These are phyloP conservation scores for Lactifluus pinguis DNA, from an alignment of 768 basidiomycete genomes.

Conservation along the genomic window DNA sequence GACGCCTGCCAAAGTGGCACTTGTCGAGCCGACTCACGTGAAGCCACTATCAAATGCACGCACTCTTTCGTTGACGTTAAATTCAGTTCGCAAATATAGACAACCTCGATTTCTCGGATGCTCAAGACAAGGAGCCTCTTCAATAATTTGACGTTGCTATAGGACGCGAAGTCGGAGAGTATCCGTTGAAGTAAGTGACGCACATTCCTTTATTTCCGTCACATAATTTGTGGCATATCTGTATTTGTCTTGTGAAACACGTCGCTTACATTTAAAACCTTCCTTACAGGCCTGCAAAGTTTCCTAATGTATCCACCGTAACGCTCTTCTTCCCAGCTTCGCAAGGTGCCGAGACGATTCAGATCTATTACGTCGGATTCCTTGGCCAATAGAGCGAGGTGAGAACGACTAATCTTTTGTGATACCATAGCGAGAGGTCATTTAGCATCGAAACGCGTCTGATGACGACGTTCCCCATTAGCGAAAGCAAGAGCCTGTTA, in stretches of 20 bases:
- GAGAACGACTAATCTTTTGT: constrained; percentile 11
- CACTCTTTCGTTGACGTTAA: neutral
- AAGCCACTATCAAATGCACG: neutral
- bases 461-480: constrained; percentile 24
- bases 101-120: constrained; percentile 76
- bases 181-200: constrained; percentile 60
- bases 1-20: constrained; percentile 59
- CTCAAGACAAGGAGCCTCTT: constrained; percentile 47
- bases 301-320: constrained; percentile 72
- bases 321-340: constrained; percentile 75
- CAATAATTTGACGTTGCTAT: constrained; percentile 69
- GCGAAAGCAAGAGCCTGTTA: constrained; percentile 69
- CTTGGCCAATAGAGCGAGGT: constrained; percentile 77
- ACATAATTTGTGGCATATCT: neutral
- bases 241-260: neutral
- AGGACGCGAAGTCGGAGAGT: constrained; percentile 74
- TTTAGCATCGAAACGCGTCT: neutral
- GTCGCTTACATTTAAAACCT: neutral
- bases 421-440: neutral
- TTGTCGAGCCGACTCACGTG: constrained; percentile 40
- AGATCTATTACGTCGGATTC: constrained; percentile 80
- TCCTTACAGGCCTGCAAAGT: constrained; percentile 64
- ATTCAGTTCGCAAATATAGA: constrained; percentile 66
- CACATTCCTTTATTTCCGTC: neutral
- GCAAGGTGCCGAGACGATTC: constrained; percentile 67